phyloP scores from a whole-genome alignment of 2,329 filamentous ascomycete genomes.

The Alternaria burnsii region DNA sequence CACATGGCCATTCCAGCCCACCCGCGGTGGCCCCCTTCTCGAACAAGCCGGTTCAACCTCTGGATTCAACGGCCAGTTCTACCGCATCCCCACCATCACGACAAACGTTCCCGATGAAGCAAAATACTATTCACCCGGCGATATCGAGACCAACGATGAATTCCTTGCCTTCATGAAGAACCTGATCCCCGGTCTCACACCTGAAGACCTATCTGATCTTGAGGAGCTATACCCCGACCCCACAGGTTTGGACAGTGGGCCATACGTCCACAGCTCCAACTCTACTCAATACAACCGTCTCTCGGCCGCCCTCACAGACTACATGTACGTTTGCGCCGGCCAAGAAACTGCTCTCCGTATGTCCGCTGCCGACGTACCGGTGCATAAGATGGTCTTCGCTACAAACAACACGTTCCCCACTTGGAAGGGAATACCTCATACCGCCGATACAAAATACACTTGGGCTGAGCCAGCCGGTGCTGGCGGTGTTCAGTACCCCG shows the following conservation, averaged over 20 bases:
- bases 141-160: constrained; percentile 44
- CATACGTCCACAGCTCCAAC: constrained; percentile 54
- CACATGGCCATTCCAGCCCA: constrained; percentile 59
- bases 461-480: constrained; percentile 61
- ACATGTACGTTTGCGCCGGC: constrained; percentile 56
- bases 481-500: constrained; percentile 47
- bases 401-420: constrained; percentile 33
- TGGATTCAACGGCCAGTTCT: constrained; percentile 35
- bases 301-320: constrained; percentile 54
- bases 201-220: constrained; percentile 27
- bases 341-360: constrained; percentile 57
- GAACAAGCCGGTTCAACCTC: constrained; percentile 55
- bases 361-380: constrained; percentile 43
- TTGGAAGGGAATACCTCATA: constrained; percentile 36
- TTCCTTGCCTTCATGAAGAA: constrained; percentile 42
- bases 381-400: constrained; percentile 32
- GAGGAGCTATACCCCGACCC: constrained; percentile 39
- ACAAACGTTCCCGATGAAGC: constrained; percentile 47
- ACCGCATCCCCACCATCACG: constrained; percentile 34
- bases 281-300: constrained; percentile 57
- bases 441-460: constrained; percentile 52
- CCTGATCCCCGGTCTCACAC: constrained; percentile 29
- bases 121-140: constrained; percentile 34
- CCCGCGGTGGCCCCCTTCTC: constrained; percentile 53
- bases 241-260: constrained; percentile 25